These are phyloP conservation scores for Bidens hawaiensis DNA, from an alignment of 140 eudicot species.

Conservation along the genomic window DNA sequence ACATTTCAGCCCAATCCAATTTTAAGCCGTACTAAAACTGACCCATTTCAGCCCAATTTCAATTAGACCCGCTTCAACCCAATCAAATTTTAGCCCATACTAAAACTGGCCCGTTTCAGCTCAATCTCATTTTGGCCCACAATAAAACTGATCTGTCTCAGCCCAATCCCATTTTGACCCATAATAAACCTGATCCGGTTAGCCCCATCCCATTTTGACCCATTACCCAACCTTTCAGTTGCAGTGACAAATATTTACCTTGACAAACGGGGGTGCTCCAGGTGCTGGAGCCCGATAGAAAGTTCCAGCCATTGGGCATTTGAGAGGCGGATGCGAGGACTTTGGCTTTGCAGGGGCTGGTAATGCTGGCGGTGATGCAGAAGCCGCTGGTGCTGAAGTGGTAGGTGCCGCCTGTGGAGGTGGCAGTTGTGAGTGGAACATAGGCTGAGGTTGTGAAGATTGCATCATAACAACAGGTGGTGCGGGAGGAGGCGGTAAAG, in stretches of 20 bases:
- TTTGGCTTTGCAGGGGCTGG: slow-evolving; percentile 40
- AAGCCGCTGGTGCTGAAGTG: slow-evolving; percentile 32
- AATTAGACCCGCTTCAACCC: too few relatives aligned
- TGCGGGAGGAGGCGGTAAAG: slow-evolving; percentile 40
- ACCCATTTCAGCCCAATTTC: too few relatives aligned
- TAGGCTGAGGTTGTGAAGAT: slow-evolving; percentile 26
- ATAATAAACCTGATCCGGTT: neutral
- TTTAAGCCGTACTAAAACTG: too few relatives aligned
- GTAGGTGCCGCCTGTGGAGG: slow-evolving; percentile 30
- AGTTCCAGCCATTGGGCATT: slow-evolving; percentile 86
- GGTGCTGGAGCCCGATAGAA: slow-evolving; percentile 81
- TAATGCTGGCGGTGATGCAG: slow-evolving; percentile 36
- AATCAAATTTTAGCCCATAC: too few relatives aligned
- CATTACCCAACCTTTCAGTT: too few relatives aligned
- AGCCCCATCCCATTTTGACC: neutral
- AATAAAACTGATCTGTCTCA: too few relatives aligned
- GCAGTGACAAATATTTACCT: slow-evolving; percentile 42
- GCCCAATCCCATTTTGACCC: neutral
- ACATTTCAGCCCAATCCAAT: too few relatives aligned
- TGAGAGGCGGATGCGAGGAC: too few relatives aligned
- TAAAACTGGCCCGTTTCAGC: too few relatives aligned
- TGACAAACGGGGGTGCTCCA: slow-evolving; percentile 69
- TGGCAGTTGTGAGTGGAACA: slow-evolving; percentile 26
- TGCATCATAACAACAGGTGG: slow-evolving; percentile 30
- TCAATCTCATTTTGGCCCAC: too few relatives aligned